Evolutionary conservation across 352 stramenopile species (phyloP).

Genomic region (Pythium brassicae): DNA sequence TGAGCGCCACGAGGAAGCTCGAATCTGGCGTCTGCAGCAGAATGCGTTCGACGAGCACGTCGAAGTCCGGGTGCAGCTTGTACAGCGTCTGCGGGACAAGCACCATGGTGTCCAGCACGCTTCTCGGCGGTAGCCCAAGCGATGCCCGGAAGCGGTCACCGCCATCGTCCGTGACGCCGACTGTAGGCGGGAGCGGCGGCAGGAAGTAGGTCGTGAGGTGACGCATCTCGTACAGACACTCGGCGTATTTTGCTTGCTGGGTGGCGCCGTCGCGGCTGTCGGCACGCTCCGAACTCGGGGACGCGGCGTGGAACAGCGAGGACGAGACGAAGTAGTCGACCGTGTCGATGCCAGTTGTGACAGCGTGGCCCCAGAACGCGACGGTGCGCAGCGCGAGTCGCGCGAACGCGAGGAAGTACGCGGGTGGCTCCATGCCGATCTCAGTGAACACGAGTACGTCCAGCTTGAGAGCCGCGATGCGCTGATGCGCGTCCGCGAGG

Average conservation of each 20-base stretch:
- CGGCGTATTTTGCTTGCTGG: conserved; percentile 26
- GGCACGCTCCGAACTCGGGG: not conserved
- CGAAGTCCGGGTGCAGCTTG: conserved; percentile 67
- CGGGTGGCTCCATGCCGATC: conserved; percentile 45
- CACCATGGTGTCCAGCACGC: conserved; percentile 26
- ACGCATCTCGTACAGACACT: conserved; percentile 58
- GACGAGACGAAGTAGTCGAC: conserved; percentile 69
- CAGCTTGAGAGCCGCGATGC: conserved; percentile 31
- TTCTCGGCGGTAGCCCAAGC: conserved; percentile 12
- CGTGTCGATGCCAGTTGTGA: conserved; percentile 46
- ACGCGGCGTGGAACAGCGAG: conserved; percentile 25
- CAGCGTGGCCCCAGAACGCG: conserved; percentile 58
- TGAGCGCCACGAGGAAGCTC: conserved; percentile 36
- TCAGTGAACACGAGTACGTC: conserved; percentile 68
- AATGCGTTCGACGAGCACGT: conserved; percentile 36
- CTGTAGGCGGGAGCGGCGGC: conserved; percentile 6
- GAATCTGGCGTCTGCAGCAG: conserved; percentile 13
- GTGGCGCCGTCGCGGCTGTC: not conserved
- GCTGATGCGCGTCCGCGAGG: conserved; percentile 19
- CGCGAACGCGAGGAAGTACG: conserved; percentile 59
- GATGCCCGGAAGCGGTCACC: conserved; percentile 7
- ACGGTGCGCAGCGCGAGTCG: conserved; percentile 35
- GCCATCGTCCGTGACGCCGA: not conserved
- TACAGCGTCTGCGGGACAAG: conserved; percentile 65
- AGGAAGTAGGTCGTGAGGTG: conserved; percentile 47